Base-by-base conservation (phyloP, 177 flowering plant genomes). In the Vitis hybrid region DNA sequence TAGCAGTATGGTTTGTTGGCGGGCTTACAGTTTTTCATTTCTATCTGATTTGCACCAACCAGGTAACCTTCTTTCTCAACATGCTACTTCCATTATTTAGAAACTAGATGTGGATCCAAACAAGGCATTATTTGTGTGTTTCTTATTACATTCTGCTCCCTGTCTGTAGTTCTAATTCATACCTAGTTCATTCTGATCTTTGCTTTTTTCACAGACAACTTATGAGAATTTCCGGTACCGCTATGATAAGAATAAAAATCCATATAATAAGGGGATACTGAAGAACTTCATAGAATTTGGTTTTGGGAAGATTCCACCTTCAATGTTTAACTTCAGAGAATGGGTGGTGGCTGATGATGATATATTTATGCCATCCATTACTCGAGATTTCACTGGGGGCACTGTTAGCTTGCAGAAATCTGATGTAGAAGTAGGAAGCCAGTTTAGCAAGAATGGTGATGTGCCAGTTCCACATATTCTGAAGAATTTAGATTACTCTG, bases 141-240 rank as follows among this genome's bases (percentile, higher is more conserved):
- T 39, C 45, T 39, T 39, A 7, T 39, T 4, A 39, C 45, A 39
- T 39, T 39, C 45, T 39, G 6, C 45, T 39, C 1, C 45, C 6
- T 4, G 8, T 7, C 8, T 39, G 45, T 39, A 39, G 45, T 39
- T 39, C 45, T 7, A 39, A 39, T 39, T 39, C 8, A 39, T 39
- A 39, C 45, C 45, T 39, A 4, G 45, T 55, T 2, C 17, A 11
- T 32, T 62, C 32, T 49, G 17, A 17, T 62, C 18, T 4, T 15
- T 21, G 3, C 11, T 58, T n/a, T 26, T 66, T 4, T 52, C 19
- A 6, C 66, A 78, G 81, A 78, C 81, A 12, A 78, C 81, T 21
- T 78, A 85, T 45, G 91, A 87, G 74, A 87, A 84, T 70, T 87
- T 87, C 68, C 74, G 89, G 11, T 85, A 87, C 70, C 84, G 86